These are phyloP conservation scores for Aspergillus glaucus DNA, from an alignment of 2,329 filamentous ascomycete genomes.

Conservation along the genomic window DNA sequence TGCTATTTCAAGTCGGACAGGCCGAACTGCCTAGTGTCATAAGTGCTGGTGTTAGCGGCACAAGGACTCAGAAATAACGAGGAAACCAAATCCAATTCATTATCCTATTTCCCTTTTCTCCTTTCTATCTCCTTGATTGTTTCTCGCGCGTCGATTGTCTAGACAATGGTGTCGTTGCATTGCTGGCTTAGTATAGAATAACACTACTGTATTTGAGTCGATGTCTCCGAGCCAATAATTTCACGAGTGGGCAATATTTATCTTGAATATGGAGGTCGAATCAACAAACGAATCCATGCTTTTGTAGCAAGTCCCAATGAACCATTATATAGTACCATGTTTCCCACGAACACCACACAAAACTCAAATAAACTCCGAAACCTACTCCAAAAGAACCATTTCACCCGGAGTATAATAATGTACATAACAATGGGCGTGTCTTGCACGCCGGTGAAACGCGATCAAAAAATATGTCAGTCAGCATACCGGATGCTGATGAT, in stretches of 20 bases:
- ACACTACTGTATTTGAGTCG: too few species aligned
- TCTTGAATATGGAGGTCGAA: too few species aligned
- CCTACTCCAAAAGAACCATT: neutral
- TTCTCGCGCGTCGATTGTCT: too few species aligned
- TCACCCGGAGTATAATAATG: slow-evolving; percentile 3
- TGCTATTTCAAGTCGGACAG: slow-evolving; percentile 77
- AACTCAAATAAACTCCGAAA: too few species aligned
- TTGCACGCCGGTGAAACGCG: slow-evolving; percentile 1
- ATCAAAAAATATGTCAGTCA: neutral
- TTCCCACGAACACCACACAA: too few species aligned
- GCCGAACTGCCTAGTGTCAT: slow-evolving; percentile 90
- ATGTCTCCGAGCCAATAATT: too few species aligned
- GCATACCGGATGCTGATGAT: neutral
- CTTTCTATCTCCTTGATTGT: slow-evolving; percentile 5
- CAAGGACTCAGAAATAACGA: slow-evolving; percentile 44
- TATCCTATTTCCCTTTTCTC: slow-evolving; percentile 2
- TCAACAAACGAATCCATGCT: too few species aligned
- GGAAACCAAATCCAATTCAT: neutral
- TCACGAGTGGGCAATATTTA: too few species aligned
- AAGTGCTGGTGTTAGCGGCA: slow-evolving; percentile 80
- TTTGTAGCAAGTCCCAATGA: too few species aligned
- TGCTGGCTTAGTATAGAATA: too few species aligned
- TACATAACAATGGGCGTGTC: slow-evolving; percentile 4
- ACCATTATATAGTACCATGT: too few species aligned
- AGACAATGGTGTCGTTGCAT: too few species aligned